These are phyloP conservation scores for Podospora bellae-mahoneyi DNA, from an alignment of 495 filamentous ascomycete species.

Conservation along the genomic window DNA sequence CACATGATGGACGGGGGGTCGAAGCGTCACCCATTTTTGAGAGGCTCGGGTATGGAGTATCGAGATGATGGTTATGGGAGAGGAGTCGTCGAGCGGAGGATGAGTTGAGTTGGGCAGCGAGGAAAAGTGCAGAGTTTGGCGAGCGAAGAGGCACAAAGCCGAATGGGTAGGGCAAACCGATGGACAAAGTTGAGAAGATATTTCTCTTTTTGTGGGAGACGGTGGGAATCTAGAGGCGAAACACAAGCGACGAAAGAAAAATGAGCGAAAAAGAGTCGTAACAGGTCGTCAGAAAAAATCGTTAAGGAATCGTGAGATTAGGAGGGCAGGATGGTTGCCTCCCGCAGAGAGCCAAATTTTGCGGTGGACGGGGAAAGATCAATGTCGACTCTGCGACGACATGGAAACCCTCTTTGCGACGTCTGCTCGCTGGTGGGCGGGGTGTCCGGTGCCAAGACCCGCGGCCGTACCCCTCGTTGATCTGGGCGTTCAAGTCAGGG, in stretches of 20 bases:
- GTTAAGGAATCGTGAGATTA: conserved; percentile 18
- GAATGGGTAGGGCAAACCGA: neutral
- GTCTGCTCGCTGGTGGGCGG: neutral
- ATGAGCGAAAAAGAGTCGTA: conserved; percentile 25
- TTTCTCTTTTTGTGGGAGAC: neutral
- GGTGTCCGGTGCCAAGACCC: neutral
- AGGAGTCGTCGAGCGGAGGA: neutral
- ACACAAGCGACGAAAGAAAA: conserved; percentile 17
- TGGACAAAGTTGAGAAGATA: conserved; percentile 6
- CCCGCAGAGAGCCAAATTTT: conserved; percentile 9
- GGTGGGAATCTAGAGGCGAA: conserved; percentile 9
- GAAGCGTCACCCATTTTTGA: conserved; percentile 43
- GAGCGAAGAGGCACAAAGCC: neutral
- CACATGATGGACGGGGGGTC: conserved; percentile 54
- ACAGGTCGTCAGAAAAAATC: conserved; percentile 28
- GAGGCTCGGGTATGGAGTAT: conserved; percentile 2
- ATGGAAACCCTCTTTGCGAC: neutral
- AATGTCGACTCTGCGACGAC: neutral
- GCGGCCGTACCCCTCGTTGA: neutral
- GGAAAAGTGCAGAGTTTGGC: neutral
- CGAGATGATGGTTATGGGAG: neutral
- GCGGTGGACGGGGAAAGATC: conserved; percentile 9
- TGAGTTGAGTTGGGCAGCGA: neutral
- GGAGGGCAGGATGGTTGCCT: conserved; percentile 15
- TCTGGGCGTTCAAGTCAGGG: neutral